Conservation (phyloP, 2,329 filamentous ascomycete genomes). For the Mycogone perniciosa region DNA sequence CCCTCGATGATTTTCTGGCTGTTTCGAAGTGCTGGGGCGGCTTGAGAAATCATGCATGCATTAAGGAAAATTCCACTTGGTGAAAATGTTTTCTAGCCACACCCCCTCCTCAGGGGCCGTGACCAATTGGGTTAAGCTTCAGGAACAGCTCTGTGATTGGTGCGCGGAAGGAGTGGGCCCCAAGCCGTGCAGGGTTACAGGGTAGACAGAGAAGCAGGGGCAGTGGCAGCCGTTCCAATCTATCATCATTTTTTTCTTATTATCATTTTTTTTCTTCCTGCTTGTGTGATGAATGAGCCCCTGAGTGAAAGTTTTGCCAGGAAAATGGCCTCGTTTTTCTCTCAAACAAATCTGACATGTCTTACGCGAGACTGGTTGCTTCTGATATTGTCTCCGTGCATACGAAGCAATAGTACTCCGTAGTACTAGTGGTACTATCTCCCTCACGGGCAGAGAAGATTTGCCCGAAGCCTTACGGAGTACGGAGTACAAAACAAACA, state of each 20-base stretch:
- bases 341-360: not conserved
- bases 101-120: conserved; percentile 3
- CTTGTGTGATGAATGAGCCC: too few species aligned
- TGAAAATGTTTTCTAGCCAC: not conserved
- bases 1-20: not conserved
- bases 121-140: conserved; percentile 27
- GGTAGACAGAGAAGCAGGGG: not conserved
- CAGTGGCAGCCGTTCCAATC: not conserved
- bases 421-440: not conserved
- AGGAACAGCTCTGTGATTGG: conserved; percentile 37
- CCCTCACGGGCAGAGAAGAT: not conserved
- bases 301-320: too few species aligned
- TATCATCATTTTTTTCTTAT: not conserved
- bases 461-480: not conserved
- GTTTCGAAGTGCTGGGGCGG: not conserved
- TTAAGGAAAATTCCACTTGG: too few species aligned
- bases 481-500: too few species aligned
- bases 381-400: not conserved
- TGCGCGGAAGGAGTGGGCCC: conserved; percentile 23
- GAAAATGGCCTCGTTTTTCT: too few species aligned
- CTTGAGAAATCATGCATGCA: too few species aligned
- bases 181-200: not conserved
- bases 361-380: not conserved
- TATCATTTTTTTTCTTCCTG: too few species aligned
- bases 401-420: not conserved